Evolutionary conservation across 1,284 basidiomycete species (phyloP).

Genomic region (Trichosporon ovoides): DNA sequence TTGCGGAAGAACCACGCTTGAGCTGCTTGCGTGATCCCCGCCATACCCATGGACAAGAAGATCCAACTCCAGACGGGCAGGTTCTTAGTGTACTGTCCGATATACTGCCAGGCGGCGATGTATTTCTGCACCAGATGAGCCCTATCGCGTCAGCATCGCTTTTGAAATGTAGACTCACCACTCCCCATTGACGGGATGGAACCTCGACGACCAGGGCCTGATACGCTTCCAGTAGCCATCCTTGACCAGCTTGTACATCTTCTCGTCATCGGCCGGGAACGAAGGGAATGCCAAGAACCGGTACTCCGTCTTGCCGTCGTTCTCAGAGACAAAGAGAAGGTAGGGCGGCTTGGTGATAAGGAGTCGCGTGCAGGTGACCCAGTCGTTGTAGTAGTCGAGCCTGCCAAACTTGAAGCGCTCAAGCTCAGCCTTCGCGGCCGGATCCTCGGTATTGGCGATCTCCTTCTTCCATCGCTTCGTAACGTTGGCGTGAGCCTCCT

Average conservation of each 20-base stretch:
- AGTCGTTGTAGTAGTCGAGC: conserved; percentile 38
- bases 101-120: not conserved
- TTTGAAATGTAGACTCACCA: conserved; percentile 21
- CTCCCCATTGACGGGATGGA: conserved; percentile 25
- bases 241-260: conserved; percentile 25
- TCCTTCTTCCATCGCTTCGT: conserved; percentile 14
- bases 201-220: conserved; percentile 28
- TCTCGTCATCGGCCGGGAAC: conserved; percentile 26
- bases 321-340: conserved; percentile 33
- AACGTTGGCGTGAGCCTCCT: conserved; percentile 31
- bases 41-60: conserved; percentile 24
- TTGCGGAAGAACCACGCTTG: conserved; percentile 26
- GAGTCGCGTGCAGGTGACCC: conserved; percentile 34
- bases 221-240: conserved; percentile 27
- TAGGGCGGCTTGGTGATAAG: conserved; percentile 38
- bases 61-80: conserved; percentile 31
- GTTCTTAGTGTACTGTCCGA: not conserved
- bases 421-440: not conserved
- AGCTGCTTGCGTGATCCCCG: conserved; percentile 26
- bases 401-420: conserved; percentile 31
- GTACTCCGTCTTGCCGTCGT: conserved; percentile 22
- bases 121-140: conserved; percentile 7
- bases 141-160: not conserved
- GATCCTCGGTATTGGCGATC: conserved; percentile 5
- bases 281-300: conserved; percentile 29